Evolutionary conservation across 306 rosid species (phyloP), one percentile per base, ranked within the genome.

Genomic region (Quercus parvula): DNA sequence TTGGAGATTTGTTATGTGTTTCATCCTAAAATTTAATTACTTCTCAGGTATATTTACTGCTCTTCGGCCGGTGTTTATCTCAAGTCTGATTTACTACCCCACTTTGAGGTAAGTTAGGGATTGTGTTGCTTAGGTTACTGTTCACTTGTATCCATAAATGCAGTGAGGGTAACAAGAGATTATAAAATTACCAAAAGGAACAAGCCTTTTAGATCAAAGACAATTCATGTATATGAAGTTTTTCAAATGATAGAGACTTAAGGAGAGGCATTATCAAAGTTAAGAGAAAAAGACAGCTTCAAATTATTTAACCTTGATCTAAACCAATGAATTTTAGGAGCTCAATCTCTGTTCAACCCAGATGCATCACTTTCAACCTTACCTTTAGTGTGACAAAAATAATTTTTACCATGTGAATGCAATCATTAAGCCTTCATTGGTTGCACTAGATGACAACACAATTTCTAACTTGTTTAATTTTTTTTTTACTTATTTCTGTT

Each of bases 31-130:
- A 63, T 77, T 56, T 67, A 17, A 33, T 55, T 70, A 49, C 70
- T 76, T 83, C 56, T 85, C 92, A 95, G 99, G 93, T 93, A 81
- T 87, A 95, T 95, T 77, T 95, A 95, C 97, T 95, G 99, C 79
- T 95, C 99, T 76, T 95, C 98, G 51, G 99, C 99, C 1, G 99
- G 99, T 78, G 97, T 95, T n/a, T 93, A 95, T 81, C 97, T 89
- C 77, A 95, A 95, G 84, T 85, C 97, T 71, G 99, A 93, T 85
- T 80, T 87, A 63, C 76, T 84, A 62, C 98, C 99, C 76, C 99
- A 95, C 54, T 86, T 84, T 71, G 99, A 95, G 97, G 98, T 91
- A 44, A 81, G 92, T 79, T 46, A 74, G 10, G 75, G 70, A 75
- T 56, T 76, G 82, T 22, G 22, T 14, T 74, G 75, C 20, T 25